Evolutionary conservation across 163 green algal genomes (phyloP).

Genomic region (Chlamydomonas reinhardtii): DNA sequence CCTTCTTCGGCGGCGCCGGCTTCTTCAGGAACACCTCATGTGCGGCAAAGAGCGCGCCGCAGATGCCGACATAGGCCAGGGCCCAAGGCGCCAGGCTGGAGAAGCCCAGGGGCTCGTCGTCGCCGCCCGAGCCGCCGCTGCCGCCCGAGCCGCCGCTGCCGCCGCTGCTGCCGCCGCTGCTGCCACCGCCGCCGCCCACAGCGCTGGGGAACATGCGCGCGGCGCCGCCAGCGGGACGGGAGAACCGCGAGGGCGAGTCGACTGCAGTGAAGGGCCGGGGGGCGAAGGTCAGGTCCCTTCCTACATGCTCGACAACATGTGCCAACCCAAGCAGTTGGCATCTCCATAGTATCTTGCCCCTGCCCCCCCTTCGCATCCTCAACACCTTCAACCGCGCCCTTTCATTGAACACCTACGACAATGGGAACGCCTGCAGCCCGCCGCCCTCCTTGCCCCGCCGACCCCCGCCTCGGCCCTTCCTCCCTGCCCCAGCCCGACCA

Average conservation of each 20-base stretch:
- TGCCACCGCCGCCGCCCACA: background rate
- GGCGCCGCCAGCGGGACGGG: constrained; percentile 28
- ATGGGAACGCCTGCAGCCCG: no score
- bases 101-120: constrained; percentile 27
- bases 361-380: no score
- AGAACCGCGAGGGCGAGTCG: constrained; percentile 31
- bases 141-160: background rate
- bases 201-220: constrained; percentile 14
- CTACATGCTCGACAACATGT: no score
- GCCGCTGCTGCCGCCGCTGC: background rate
- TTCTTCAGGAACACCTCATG: constrained; percentile 4
- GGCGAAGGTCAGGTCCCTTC: no score
- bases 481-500: no score
- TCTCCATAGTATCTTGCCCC: no score
- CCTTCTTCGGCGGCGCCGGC: background rate
- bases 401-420: no score
- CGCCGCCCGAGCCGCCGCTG: background rate
- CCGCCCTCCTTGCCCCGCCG: no score
- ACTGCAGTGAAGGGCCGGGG: background rate
- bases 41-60: constrained; percentile 1
- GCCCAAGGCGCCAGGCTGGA: constrained; percentile 15
- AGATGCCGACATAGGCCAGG: constrained; percentile 12
- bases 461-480: background rate
- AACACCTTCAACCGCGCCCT: no score
- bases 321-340: no score